Conservation (phyloP, 306 rosid genomes). For the Astragalus glycyphyllos region DNA sequence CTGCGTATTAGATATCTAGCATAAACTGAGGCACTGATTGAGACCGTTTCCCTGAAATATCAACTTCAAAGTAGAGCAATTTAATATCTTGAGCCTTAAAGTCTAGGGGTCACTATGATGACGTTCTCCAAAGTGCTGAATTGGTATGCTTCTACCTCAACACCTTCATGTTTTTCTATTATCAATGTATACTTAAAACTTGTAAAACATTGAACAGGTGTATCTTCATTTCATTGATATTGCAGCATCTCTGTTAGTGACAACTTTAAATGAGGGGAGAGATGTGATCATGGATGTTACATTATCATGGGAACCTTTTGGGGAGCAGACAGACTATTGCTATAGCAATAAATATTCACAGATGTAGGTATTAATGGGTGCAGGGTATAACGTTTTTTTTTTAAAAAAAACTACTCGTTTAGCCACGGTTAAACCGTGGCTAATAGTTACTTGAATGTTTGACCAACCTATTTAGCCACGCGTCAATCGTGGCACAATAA, state of each 20-base stretch:
- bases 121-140: slow-evolving; percentile 86
- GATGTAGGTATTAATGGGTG: slow-evolving; percentile 72
- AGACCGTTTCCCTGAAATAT: too few species aligned
- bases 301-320: slow-evolving; percentile 86
- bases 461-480: too few species aligned
- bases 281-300: slow-evolving; percentile 96
- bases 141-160: slow-evolving; percentile 51
- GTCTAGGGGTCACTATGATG: slow-evolving; percentile 75
- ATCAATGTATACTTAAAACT: neutral
- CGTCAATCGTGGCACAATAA: too few species aligned
- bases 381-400: slow-evolving; percentile 63
- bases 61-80: slow-evolving; percentile 58
- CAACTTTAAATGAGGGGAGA: slow-evolving; percentile 86
- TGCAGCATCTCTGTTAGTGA: slow-evolving; percentile 87
- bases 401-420: too few species aligned
- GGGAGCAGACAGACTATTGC: slow-evolving; percentile 82
- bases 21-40: too few species aligned
- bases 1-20: too few species aligned
- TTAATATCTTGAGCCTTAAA: slow-evolving; percentile 71
- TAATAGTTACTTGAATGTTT: too few species aligned
- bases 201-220: slow-evolving; percentile 55
- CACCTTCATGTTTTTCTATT: neutral
- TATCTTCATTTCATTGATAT: slow-evolving; percentile 84
- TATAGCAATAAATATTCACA: slow-evolving; percentile 87
- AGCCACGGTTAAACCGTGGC: too few species aligned